A percentile compares a stretch with the other conserved stretches of the same genome.
These are phyloP conservation scores for Microdochium nivale DNA, from an alignment of 2,329 filamentous ascomycete species.

Conservation along the genomic window DNA sequence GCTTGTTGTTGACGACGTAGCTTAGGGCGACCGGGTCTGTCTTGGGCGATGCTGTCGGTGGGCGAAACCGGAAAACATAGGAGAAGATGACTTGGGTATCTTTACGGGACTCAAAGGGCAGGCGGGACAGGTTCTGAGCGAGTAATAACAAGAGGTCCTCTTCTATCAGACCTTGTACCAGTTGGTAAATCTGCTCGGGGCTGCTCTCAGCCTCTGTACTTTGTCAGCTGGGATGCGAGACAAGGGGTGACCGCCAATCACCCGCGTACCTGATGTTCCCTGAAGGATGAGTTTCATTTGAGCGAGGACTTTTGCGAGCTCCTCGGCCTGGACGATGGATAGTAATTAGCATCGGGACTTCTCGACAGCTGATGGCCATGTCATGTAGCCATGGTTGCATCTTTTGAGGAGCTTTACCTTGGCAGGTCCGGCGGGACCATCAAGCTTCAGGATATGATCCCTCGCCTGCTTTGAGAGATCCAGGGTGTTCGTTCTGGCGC, in stretches of 20 bases:
- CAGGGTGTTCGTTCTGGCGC: slow-evolving; percentile 39
- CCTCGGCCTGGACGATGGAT: slow-evolving; percentile 64
- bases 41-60: slow-evolving; percentile 55
- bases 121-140: slow-evolving; percentile 69
- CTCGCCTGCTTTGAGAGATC: slow-evolving; percentile 48
- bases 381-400: slow-evolving; percentile 4
- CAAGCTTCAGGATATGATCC: slow-evolving; percentile 43
- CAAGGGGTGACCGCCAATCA: not conserved
- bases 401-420: slow-evolving; percentile 29
- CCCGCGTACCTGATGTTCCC: slow-evolving; percentile 73
- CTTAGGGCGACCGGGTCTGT: slow-evolving; percentile 77
- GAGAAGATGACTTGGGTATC: slow-evolving; percentile 95
- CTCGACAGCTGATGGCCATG: no score
- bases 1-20: slow-evolving; percentile 78
- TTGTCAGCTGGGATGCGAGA: slow-evolving; percentile 7
- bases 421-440: slow-evolving; percentile 35
- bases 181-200: slow-evolving; percentile 79
- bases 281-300: slow-evolving; percentile 93
- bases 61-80: slow-evolving; percentile 85
- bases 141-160: slow-evolving; percentile 84
- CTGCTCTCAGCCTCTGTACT: slow-evolving; percentile 70
- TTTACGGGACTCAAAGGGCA: slow-evolving; percentile 94
- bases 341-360: no score
- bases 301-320: slow-evolving; percentile 73
- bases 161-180: slow-evolving; percentile 76